These are phyloP conservation scores for Gracilariopsis chorda DNA, from an alignment of 23 red algal genomes.

Conservation along the genomic window DNA sequence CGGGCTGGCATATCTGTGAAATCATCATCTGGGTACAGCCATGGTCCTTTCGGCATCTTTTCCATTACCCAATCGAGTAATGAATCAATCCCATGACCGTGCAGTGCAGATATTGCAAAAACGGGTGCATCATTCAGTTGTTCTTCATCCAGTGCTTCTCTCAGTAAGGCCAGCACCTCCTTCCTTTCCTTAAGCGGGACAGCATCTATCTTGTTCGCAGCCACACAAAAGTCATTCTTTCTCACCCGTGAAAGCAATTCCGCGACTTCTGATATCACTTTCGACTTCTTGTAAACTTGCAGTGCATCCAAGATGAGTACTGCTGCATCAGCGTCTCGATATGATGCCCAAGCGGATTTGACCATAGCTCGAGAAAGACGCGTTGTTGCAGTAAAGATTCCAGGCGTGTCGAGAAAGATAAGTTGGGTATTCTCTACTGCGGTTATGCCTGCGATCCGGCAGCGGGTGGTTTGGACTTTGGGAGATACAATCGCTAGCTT, in stretches of 20 bases:
- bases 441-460: conserved; percentile 74
- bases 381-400: conserved; percentile 74
- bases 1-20: conserved; percentile 85
- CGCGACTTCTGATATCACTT: neutral
- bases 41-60: conserved; percentile 77
- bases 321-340: conserved; percentile 72
- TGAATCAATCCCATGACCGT: conserved; percentile 36
- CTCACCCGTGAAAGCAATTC: neutral
- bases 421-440: conserved; percentile 70
- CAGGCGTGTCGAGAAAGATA: conserved; percentile 91
- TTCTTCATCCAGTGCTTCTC: neutral
- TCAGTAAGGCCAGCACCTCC: neutral
- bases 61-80: conserved; percentile 55
- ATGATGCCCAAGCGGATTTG: conserved; percentile 67
- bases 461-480: conserved; percentile 95
- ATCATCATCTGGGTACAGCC: conserved; percentile 85
- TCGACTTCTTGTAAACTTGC: neutral
- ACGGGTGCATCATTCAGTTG: neutral
- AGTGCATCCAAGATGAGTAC: conserved; percentile 77
- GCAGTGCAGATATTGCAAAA: conserved; percentile 57
- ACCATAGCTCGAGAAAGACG: conserved; percentile 94
- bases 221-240: conserved; percentile 30
- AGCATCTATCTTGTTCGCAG: conserved; percentile 88
- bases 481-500: conserved; percentile 98
- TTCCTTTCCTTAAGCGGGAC: neutral